A percentile compares a stretch with the other conserved stretches of the same genome.
Evolutionary conservation across 306 rosid genomes (phyloP).

Genomic region (Hippophae rhamnoides): DNA sequence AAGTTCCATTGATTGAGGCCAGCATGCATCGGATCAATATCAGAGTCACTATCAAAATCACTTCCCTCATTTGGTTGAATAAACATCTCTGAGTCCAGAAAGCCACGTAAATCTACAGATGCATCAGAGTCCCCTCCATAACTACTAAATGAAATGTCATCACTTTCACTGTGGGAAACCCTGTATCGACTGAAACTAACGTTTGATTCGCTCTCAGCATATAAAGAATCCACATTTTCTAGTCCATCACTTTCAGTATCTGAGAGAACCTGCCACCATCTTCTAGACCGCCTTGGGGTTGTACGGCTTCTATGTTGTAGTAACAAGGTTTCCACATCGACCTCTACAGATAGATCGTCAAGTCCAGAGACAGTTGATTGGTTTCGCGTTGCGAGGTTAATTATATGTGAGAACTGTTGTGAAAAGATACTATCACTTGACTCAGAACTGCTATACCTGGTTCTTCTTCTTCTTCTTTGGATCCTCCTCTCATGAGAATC

Average conservation of each 20-base stretch:
- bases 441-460: conserved; percentile 54
- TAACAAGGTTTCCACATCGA: conserved; percentile 35
- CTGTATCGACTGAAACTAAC: conserved; percentile 47
- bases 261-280: conserved; percentile 53
- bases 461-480: conserved; percentile 44
- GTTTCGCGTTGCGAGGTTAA: conserved; percentile 35
- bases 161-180: conserved; percentile 50
- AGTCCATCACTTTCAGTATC: conserved; percentile 80
- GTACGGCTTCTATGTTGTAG: conserved; percentile 49
- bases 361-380: conserved; percentile 34
- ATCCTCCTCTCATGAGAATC: conserved; percentile 24
- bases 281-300: conserved; percentile 62
- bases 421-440: conserved; percentile 43
- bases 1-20: conserved; percentile 61
- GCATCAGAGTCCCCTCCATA: conserved; percentile 88
- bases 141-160: conserved; percentile 52
- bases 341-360: conserved; percentile 43
- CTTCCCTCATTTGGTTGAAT: conserved; percentile 37
- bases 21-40: conserved; percentile 95
- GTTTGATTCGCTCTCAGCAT: conserved; percentile 69
- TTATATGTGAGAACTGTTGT: conserved; percentile 38
- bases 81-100: conserved; percentile 45
- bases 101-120: conserved; percentile 64
- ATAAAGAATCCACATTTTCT: conserved; percentile 51
- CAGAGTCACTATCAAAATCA: conserved; percentile 61